Evolutionary conservation across 2,329 filamentous ascomycete species (phyloP).

Genomic region (Fusarium tupiense): DNA sequence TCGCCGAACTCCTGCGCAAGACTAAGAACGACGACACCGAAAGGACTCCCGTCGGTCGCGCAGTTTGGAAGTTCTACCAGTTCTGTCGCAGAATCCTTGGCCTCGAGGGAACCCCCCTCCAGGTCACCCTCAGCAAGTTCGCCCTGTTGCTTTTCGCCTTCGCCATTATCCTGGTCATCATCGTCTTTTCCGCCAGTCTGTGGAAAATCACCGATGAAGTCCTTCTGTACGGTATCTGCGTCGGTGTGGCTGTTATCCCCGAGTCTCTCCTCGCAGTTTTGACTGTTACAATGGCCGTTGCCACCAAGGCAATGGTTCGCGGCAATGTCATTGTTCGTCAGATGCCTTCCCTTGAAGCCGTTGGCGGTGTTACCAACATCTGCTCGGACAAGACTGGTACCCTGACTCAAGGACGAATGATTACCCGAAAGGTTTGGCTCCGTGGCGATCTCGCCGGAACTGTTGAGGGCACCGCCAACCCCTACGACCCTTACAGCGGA

Average conservation of each 20-base stretch:
- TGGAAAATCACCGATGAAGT: conserved; percentile 66
- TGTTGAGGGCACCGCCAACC: conserved; percentile 65
- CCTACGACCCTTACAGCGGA: conserved; percentile 70
- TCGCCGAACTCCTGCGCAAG: conserved; percentile 74
- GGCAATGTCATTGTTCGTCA: conserved; percentile 73
- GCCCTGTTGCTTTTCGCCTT: conserved; percentile 82
- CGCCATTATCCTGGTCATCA: conserved; percentile 68
- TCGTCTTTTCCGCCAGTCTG: conserved; percentile 69
- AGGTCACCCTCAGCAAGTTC: conserved; percentile 86
- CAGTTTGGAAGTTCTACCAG: conserved; percentile 55
- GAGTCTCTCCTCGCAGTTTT: conserved; percentile 75
- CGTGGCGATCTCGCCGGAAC: conserved; percentile 62
- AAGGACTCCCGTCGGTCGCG: conserved; percentile 55
- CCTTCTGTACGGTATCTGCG: conserved; percentile 69
- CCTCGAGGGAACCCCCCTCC: conserved; percentile 81
- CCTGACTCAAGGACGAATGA: conserved; percentile 73
- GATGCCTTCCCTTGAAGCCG: conserved; percentile 71
- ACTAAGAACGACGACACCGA: conserved; percentile 57
- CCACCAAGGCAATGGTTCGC: conserved; percentile 71
- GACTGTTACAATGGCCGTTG: conserved; percentile 76
- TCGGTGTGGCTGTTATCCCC: conserved; percentile 71
- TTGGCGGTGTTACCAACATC: conserved; percentile 75
- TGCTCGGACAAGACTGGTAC: conserved; percentile 79
- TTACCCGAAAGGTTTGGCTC: conserved; percentile 70
- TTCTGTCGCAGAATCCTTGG: conserved; percentile 66